Evolutionary conservation across 2,329 filamentous ascomycete species (phyloP).

Genomic region (Hymenoscyphus repandus): DNA sequence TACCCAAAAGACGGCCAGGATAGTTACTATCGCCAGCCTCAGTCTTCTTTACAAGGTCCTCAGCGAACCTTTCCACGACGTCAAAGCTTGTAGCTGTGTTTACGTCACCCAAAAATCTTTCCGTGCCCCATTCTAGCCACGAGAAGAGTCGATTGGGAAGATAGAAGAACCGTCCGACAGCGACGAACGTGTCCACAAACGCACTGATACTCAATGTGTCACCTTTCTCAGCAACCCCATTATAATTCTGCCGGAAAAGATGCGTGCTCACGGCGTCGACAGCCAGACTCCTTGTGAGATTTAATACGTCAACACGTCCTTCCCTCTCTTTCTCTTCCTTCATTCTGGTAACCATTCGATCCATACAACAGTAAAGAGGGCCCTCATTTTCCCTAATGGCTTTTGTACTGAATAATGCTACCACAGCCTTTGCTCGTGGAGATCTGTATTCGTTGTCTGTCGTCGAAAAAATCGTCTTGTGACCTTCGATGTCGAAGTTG

Average conservation of each 20-base stretch:
- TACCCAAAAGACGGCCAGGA: constrained; percentile 41
- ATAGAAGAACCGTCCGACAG: constrained; percentile 49
- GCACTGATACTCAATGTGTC: constrained; percentile 36
- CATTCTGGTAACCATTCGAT: constrained; percentile 38
- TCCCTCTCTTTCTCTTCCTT: constrained; percentile 30
- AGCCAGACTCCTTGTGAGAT: constrained; percentile 43
- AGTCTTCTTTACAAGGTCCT: constrained; percentile 32
- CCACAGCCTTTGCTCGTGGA: constrained; percentile 43
- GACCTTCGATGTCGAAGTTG: constrained; percentile 53
- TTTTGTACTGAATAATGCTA: constrained; percentile 44
- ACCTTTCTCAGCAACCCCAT: constrained; percentile 33
- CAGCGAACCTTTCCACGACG: constrained; percentile 39
- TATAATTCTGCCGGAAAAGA: constrained; percentile 47
- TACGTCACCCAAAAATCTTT: constrained; percentile 34
- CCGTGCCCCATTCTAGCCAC: constrained; percentile 30
- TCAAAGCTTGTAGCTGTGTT: constrained; percentile 31
- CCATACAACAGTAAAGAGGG: constrained; percentile 37
- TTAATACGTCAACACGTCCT: constrained; percentile 42
- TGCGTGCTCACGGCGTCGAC: constrained; percentile 50
- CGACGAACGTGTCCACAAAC: constrained; percentile 51
- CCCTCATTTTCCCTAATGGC: constrained; percentile 36
- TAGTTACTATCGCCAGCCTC: constrained; percentile 38
- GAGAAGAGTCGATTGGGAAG: constrained; percentile 39
- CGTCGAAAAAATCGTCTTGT: constrained; percentile 48
- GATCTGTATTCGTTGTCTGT: constrained; percentile 37